Conservation (phyloP, 768 basidiomycete species). For the Russula virescens region DNA sequence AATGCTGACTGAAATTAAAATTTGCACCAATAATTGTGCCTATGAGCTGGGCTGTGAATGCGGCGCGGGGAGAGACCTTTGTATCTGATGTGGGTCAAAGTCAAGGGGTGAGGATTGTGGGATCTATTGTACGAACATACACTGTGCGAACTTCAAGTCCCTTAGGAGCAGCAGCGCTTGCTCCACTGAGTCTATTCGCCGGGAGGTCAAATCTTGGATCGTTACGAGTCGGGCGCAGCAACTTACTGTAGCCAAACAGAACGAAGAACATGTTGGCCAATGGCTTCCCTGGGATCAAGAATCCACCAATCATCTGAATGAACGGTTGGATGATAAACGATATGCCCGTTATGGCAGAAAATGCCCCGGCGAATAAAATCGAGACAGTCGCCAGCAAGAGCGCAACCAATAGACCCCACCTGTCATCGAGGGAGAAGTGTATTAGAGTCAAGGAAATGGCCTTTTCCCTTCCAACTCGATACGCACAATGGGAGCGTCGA, state of each 20-base stretch:
- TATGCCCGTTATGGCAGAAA: slow-evolving; percentile 44
- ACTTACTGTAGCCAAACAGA: slow-evolving; percentile 42
- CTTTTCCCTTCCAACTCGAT: no score
- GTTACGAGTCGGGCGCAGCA: neutral
- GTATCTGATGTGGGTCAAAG: slow-evolving; percentile 28
- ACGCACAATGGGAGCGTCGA: slow-evolving; percentile 45
- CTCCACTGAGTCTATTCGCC: slow-evolving; percentile 34
- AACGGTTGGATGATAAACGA: slow-evolving; percentile 44
- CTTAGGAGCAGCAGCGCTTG: slow-evolving; percentile 41
- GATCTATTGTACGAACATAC: slow-evolving; percentile 21
- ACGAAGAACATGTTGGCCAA: slow-evolving; percentile 38
- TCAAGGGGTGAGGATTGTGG: neutral
- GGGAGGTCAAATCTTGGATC: neutral
- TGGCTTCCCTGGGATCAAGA: slow-evolving; percentile 32
- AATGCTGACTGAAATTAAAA: slow-evolving; percentile 31
- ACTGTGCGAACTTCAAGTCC: slow-evolving; percentile 46
- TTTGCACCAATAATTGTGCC: slow-evolving; percentile 44
- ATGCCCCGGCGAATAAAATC: slow-evolving; percentile 41
- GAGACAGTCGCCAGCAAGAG: slow-evolving; percentile 40
- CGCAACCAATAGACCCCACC: slow-evolving; percentile 46
- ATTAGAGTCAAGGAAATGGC: neutral
- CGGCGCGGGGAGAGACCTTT: slow-evolving; percentile 44
- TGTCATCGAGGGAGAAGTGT: neutral
- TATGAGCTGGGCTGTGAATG: slow-evolving; percentile 45
- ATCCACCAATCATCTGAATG: slow-evolving; percentile 42